Base-by-base conservation (phyloP, 2,329 filamentous ascomycete species). In the Hymenoscyphus scutula region DNA sequence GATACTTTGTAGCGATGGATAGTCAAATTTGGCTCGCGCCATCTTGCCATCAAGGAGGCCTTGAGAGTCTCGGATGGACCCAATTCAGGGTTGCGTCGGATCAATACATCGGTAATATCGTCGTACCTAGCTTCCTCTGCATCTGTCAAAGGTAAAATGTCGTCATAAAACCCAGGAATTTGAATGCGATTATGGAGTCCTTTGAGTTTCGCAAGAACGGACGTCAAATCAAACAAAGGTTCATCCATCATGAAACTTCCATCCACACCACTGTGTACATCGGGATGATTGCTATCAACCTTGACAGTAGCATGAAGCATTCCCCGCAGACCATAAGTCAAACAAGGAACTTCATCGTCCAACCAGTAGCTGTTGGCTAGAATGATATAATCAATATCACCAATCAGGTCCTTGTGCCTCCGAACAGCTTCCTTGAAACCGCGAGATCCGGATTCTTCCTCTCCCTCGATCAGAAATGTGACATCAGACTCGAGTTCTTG, bases 321-420 rank as follows among this genome's bases (percentile, higher is more conserved):
- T 27, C 95, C 95, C 56, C 95, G 87, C 6, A 98, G 82, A 1
- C 95, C 95, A 66, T 99, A 99, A 0, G 95, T 99, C 62, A 99
- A 79, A 74, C 95, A 99, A 0, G 95, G 95, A 1, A 96, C 92
- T 68, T 96, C 89, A 72, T 99, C 94, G 73, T 98, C 92, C 1
- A 99, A 82, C 95, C 95, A 99, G 79, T 99, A 99, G 76, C 93
- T 97, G 79, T 99, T 99, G 25, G 95, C 94, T 41, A 99, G 80
- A 34, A 99, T 79, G 61, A 99, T 95, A 81, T 95, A 98, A 76
- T 99, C 94, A 1, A 99, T 87, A 10, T 91, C 82, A 1, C 95
- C 95, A 69, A 99, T 97, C 27, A 91, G 82, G 15, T 88, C 82
- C 75, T 96, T 96, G 76, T 95, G 87, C 66, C 86, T 84, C 68